Percentiles rank a stretch among this genome's conserved stretches.
phyloP scores from a whole-genome alignment of 2,329 filamentous ascomycete genomes.

The Thermothelomyces thermophilus region DNA sequence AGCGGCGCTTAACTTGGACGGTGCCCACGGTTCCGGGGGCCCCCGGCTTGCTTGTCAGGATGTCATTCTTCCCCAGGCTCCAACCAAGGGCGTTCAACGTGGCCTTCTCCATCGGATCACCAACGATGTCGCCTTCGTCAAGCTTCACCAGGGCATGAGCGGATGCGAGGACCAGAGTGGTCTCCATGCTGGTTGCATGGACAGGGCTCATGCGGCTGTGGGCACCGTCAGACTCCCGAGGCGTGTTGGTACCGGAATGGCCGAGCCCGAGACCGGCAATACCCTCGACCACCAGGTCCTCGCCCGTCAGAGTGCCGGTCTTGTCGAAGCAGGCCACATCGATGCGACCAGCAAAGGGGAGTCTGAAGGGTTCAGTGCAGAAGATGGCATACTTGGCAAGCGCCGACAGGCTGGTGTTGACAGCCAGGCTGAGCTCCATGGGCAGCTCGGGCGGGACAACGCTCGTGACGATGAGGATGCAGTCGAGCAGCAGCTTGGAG shows the following conservation, averaged over 20 bases:
- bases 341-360: constrained; percentile 90
- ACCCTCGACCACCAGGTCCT: constrained; percentile 93
- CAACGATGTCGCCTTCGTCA: constrained; percentile 94
- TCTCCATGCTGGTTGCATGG: constrained; percentile 65
- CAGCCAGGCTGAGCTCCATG: constrained; percentile 95
- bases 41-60: constrained; percentile 60
- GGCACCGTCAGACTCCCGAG: constrained; percentile 68
- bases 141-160: constrained; percentile 94
- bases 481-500: constrained; percentile 94
- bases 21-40: constrained; percentile 55
- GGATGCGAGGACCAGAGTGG: constrained; percentile 86
- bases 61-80: constrained; percentile 85
- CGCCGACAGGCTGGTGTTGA: constrained; percentile 94
- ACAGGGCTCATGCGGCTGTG: constrained; percentile 73
- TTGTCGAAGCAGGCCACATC: constrained; percentile 98
- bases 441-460: constrained; percentile 97
- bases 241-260: constrained; percentile 56
- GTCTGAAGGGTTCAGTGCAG: constrained; percentile 97
- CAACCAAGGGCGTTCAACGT: constrained; percentile 85
- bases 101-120: constrained; percentile 98
- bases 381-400: constrained; percentile 95
- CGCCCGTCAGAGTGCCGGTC: constrained; percentile 92
- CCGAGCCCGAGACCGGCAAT: constrained; percentile 82
- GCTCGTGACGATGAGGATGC: constrained; percentile 94
- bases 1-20: constrained; percentile 91